A percentile compares a stretch with the other conserved stretches of the same genome.
Conservation (phyloP, 2,329 filamentous ascomycete species). For the Salinomyces thailandicus region DNA sequence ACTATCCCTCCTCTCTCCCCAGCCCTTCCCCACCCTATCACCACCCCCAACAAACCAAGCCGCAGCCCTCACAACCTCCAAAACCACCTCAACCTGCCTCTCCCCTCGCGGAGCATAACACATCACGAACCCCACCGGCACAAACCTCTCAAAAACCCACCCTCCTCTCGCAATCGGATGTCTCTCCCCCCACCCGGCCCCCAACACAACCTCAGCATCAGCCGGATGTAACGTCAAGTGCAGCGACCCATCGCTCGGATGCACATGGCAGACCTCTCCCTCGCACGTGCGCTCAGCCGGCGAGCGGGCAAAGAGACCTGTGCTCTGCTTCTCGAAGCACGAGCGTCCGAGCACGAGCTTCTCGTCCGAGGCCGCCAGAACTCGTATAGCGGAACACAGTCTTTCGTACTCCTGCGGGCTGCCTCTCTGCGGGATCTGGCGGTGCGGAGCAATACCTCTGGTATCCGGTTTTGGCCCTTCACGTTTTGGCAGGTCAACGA, state of each 20-base stretch:
- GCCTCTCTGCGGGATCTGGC: conserved; percentile 61
- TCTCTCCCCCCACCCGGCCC: conserved; percentile 67
- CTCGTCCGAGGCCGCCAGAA: conserved; percentile 40
- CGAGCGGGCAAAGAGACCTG: conserved; percentile 59
- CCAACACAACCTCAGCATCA: conserved; percentile 61
- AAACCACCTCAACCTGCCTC: conserved; percentile 56
- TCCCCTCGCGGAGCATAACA: conserved; percentile 67
- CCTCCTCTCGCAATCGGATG: conserved; percentile 56
- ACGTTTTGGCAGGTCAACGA: conserved; percentile 52
- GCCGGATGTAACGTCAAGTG: conserved; percentile 72
- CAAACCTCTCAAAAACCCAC: conserved; percentile 55
- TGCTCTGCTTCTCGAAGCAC: conserved; percentile 64
- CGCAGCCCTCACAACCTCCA: conserved; percentile 61
- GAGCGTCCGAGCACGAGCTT: conserved; percentile 47
- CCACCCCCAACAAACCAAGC: conserved; percentile 51
- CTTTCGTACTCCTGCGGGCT: conserved; percentile 43
- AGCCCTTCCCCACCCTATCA: conserved; percentile 3
- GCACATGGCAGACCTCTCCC: conserved; percentile 75
- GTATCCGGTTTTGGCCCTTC: conserved; percentile 55
- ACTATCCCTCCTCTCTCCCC: conserved; percentile 7
- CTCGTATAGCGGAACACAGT: conserved; percentile 44
- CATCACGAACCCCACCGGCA: conserved; percentile 68
- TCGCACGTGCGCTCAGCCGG: conserved; percentile 57
- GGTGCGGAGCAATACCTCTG: conserved; percentile 68
- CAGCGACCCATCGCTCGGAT: conserved; percentile 64